Percentiles rank a stretch among this genome's conserved stretches.
Conservation (phyloP, 2,329 filamentous ascomycete species). For the Aureobasidium sp. region DNA sequence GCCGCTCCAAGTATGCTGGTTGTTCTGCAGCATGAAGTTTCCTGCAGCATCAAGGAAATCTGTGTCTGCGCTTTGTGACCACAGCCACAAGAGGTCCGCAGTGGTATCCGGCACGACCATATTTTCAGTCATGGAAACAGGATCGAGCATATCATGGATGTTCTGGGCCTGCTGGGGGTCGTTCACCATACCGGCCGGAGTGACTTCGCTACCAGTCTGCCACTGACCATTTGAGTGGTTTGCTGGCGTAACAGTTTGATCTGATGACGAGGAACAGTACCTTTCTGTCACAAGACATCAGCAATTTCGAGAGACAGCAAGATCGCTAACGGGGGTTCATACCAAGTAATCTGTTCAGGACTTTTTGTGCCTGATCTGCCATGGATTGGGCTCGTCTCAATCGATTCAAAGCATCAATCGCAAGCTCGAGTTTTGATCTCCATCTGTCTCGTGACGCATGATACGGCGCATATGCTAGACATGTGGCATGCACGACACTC, state of each 20-base stretch:
- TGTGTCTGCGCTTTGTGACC: neutral
- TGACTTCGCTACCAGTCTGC: neutral
- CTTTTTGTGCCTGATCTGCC: neutral
- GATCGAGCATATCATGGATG: neutral
- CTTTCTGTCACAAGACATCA: neutral
- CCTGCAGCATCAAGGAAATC: neutral
- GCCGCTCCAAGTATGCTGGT: neutral
- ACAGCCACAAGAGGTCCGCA: neutral
- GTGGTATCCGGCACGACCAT: neutral
- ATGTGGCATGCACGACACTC: neutral
- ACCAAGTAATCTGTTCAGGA: neutral
- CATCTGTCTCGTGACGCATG: neutral
- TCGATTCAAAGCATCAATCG: neutral
- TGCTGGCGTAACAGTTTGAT: neutral
- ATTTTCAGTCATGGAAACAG: neutral
- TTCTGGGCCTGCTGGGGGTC: neutral
- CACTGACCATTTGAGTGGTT: neutral
- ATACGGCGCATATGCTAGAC: neutral
- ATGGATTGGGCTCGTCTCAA: neutral
- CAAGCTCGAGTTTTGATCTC: neutral
- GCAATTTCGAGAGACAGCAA: neutral
- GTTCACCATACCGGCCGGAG: neutral
- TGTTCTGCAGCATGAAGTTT: neutral
- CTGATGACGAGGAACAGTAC: neutral
- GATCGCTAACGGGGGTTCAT: too few relatives aligned